A percentile compares a stretch with the other conserved stretches of the same genome.
phyloP scores from a whole-genome alignment of 139 green algal genomes.

The Desmodesmus armatus region DNA sequence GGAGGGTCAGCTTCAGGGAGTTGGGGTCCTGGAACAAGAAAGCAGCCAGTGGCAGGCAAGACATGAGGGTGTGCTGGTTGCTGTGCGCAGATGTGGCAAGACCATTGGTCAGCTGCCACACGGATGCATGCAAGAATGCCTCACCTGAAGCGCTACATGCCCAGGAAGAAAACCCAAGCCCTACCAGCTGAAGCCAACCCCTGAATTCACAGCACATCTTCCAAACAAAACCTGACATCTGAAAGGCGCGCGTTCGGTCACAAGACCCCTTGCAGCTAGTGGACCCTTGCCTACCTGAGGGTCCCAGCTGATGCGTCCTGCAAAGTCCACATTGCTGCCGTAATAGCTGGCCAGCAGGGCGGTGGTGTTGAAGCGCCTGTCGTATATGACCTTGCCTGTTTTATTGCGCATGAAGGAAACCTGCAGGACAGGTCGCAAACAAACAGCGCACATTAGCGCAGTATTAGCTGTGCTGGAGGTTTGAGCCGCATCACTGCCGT shows the following conservation, averaged over 20 bases:
- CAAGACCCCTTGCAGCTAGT: neutral
- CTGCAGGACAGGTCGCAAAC: constrained; percentile 24
- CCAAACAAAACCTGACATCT: neutral
- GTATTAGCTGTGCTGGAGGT: neutral
- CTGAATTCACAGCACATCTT: neutral
- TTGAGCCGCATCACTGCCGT: neutral
- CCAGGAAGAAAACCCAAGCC: too few relatives aligned
- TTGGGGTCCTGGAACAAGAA: constrained; percentile 52
- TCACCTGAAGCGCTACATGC: too few relatives aligned
- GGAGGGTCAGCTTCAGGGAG: neutral
- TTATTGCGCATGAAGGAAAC: constrained; percentile 69
- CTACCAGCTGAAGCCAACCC: too few relatives aligned
- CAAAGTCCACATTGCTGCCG: constrained; percentile 45
- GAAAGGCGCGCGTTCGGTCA: neutral
- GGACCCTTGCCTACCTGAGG: constrained; percentile 19
- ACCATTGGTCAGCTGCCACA: too few relatives aligned
- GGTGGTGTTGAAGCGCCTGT: constrained; percentile 83
- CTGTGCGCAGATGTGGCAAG: too few relatives aligned
- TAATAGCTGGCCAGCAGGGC: constrained; percentile 77
- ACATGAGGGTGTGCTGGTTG: too few relatives aligned
- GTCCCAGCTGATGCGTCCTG: constrained; percentile 71
- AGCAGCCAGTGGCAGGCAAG: neutral
- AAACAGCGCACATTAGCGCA: neutral
- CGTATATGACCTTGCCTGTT: constrained; percentile 71
- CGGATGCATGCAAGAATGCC: too few relatives aligned